A percentile compares a stretch with the other conserved stretches of the same genome.
Evolutionary conservation across 352 stramenopile species (phyloP).

Genomic region (Phytophthora multivora): DNA sequence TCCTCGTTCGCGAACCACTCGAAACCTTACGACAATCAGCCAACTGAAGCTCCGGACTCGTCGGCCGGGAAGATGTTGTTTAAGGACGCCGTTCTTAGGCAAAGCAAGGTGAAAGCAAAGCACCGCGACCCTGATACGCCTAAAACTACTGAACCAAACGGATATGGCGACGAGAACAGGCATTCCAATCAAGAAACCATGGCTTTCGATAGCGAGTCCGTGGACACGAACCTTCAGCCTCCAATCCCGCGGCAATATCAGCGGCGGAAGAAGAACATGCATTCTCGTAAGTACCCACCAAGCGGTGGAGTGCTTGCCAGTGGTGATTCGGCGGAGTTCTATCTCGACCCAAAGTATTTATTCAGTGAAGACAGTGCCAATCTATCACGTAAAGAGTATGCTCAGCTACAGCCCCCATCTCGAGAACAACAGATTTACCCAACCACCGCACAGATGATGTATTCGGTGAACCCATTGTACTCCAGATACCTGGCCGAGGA

Average conservation of each 20-base stretch:
- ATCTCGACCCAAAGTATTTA: conserved; percentile 32
- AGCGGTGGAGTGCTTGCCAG: conserved; percentile 4
- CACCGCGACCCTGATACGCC: conserved; percentile 1
- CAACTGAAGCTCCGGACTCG: conserved; percentile 5
- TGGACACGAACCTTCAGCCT: neutral
- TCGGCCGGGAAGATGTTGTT: conserved; percentile 45
- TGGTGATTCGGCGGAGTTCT: conserved; percentile 15
- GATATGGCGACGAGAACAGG: conserved; percentile 21
- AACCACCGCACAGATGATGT: conserved; percentile 15
- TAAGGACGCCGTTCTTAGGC: conserved; percentile 60
- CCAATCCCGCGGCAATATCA: conserved; percentile 15
- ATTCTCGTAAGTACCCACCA: conserved; percentile 18
- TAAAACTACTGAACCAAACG: conserved; percentile 2
- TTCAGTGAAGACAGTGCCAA: conserved; percentile 17
- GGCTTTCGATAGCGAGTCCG: conserved; percentile 1
- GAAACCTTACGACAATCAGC: conserved; percentile 19
- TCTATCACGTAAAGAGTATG: conserved; percentile 4
- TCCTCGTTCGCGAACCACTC: conserved; percentile 29
- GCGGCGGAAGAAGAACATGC: conserved; percentile 21
- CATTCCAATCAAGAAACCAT: conserved; percentile 9
- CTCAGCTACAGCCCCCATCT: conserved; percentile 18
- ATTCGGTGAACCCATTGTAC: conserved; percentile 25
- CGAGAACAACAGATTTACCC: conserved; percentile 24
- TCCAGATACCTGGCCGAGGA: conserved; percentile 31
- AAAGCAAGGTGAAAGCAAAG: conserved; percentile 33